phyloP scores from a whole-genome alignment of 495 filamentous ascomycete species.

The Xylaria bambusicola region DNA sequence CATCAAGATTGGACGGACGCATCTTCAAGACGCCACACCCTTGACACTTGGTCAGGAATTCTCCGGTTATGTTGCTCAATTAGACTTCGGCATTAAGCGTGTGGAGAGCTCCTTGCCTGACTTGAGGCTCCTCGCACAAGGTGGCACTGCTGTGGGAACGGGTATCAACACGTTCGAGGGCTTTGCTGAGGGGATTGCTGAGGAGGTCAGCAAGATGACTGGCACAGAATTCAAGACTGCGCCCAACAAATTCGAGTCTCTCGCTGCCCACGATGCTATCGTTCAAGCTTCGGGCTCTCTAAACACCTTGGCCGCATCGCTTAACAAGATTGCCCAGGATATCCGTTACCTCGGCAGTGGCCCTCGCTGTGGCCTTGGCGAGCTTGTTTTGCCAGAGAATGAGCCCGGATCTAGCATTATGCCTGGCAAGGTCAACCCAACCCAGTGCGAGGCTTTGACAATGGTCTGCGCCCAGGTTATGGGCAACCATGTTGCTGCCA shows the following conservation, averaged over 20 bases:
- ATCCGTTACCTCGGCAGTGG: slow-evolving; percentile 96
- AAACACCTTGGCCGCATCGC: slow-evolving; percentile 87
- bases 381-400: slow-evolving; percentile 92
- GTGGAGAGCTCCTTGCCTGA: slow-evolving; percentile 80
- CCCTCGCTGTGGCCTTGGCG: slow-evolving; percentile 91
- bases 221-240: slow-evolving; percentile 93
- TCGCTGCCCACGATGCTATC: slow-evolving; percentile 95
- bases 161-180: slow-evolving; percentile 97
- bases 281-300: slow-evolving; percentile 91
- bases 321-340: slow-evolving; percentile 99
- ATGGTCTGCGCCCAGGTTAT: slow-evolving; percentile 98
- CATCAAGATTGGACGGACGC: slow-evolving; percentile 98
- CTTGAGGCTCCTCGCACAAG: slow-evolving; percentile 86
- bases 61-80: slow-evolving; percentile 93
- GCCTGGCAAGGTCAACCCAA: slow-evolving; percentile 99
- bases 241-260: slow-evolving; percentile 97
- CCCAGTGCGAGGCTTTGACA: slow-evolving; percentile 95
- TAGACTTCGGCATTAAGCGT: slow-evolving; percentile 86
- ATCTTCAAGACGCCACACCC: slow-evolving; percentile 96
- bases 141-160: slow-evolving; percentile 95
- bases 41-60: slow-evolving; percentile 97
- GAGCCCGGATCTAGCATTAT: slow-evolving; percentile 97
- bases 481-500: slow-evolving; percentile 91
- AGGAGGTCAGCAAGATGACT: slow-evolving; percentile 88
- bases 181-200: slow-evolving; percentile 89